These are phyloP conservation scores for Naganishia randhawae DNA, from an alignment of 768 basidiomycete genomes.

Conservation along the genomic window DNA sequence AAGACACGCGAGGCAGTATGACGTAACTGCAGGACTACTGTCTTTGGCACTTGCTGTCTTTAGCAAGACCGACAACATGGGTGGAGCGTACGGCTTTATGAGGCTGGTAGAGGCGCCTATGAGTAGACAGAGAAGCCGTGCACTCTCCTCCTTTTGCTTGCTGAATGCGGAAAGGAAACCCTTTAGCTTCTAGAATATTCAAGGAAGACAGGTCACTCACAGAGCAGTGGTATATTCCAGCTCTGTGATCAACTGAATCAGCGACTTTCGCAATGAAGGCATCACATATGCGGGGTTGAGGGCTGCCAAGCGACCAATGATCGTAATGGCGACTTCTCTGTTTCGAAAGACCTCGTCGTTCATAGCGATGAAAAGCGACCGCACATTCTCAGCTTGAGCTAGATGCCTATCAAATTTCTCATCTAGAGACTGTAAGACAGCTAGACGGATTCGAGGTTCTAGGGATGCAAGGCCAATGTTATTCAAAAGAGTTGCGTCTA, in stretches of 20 bases:
- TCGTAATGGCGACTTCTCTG: slow-evolving; percentile 77
- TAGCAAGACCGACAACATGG: slow-evolving; percentile 87
- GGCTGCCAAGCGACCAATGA: slow-evolving; percentile 88
- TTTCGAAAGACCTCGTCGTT: slow-evolving; percentile 96
- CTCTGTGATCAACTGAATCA: slow-evolving; percentile 94
- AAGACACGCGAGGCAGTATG: slow-evolving; percentile 87
- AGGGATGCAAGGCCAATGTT: background rate
- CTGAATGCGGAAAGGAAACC: slow-evolving; percentile 29
- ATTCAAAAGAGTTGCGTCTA: background rate
- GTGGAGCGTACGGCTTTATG: slow-evolving; percentile 90
- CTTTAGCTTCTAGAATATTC: background rate
- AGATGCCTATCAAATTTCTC: slow-evolving; percentile 94
- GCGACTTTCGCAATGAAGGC: slow-evolving; percentile 88
- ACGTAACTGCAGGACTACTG: slow-evolving; percentile 76
- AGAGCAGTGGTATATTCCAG: slow-evolving; percentile 87
- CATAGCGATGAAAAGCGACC: slow-evolving; percentile 90
- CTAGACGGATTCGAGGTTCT: slow-evolving; percentile 78
- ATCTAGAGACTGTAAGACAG: slow-evolving; percentile 79
- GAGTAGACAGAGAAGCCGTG: slow-evolving; percentile 78
- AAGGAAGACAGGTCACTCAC: slow-evolving; percentile 55
- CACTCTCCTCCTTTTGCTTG: slow-evolving; percentile 72
- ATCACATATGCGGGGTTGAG: slow-evolving; percentile 99
- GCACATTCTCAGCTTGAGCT: slow-evolving; percentile 96
- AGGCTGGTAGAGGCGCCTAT: slow-evolving; percentile 87
- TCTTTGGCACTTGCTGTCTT: slow-evolving; percentile 73